These are phyloP conservation scores for Jatropha curcas DNA, from an alignment of 345 rosid species.

Conservation along the genomic window DNA sequence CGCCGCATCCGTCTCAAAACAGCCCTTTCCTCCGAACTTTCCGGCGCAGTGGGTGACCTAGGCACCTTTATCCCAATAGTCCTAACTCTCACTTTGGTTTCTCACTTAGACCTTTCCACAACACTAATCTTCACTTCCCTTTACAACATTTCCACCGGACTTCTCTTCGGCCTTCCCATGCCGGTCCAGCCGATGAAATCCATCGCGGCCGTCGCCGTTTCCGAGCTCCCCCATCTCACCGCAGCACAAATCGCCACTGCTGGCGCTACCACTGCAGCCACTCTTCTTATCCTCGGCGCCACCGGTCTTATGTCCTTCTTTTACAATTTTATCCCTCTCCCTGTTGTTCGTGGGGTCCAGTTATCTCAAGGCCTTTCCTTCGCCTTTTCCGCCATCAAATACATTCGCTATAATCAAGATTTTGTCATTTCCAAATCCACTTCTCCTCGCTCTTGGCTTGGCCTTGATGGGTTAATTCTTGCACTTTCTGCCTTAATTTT, in stretches of 20 bases:
- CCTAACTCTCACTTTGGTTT: slow-evolving; percentile 25
- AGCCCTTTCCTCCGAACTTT: slow-evolving; percentile 22
- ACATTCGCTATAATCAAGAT: slow-evolving; percentile 68
- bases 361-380: slow-evolving; percentile 89
- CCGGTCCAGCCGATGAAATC: slow-evolving; percentile 29
- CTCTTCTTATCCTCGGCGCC: slow-evolving; percentile 16
- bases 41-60: slow-evolving; percentile 27
- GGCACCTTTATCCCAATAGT: slow-evolving; percentile 34
- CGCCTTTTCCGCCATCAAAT: slow-evolving; percentile 85
- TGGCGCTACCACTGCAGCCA: slow-evolving; percentile 14
- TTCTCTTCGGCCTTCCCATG: slow-evolving; percentile 26
- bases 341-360: slow-evolving; percentile 95
- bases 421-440: slow-evolving; percentile 59
- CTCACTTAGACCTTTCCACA: slow-evolving; percentile 21
- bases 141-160: slow-evolving; percentile 25
- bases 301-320: slow-evolving; percentile 29
- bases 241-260: slow-evolving; percentile 22
- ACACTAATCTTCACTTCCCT: slow-evolving; percentile 23
- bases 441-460: slow-evolving; percentile 65
- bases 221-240: slow-evolving; percentile 25
- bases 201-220: slow-evolving; percentile 28
- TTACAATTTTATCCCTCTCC: slow-evolving; percentile 72
- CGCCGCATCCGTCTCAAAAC: slow-evolving; percentile 14
- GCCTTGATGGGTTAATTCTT: slow-evolving; percentile 70
- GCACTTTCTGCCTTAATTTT: slow-evolving; percentile 61